Conservation (phyloP, 2,329 filamentous ascomycete species). For the Hortaea sp. region DNA sequence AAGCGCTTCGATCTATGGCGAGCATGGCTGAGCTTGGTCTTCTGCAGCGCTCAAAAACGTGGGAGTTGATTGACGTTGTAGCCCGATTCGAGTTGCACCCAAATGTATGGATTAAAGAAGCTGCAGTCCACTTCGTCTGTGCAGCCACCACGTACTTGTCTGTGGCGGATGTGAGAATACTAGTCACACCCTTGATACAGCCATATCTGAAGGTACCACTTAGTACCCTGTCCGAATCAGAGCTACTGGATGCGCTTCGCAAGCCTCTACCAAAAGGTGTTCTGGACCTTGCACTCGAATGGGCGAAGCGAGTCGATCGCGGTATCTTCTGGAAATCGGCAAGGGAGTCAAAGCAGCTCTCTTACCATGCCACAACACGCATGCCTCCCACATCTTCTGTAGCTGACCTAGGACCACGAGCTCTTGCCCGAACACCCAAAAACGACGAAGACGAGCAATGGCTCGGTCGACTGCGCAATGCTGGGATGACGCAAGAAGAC, state of each 20-base stretch:
- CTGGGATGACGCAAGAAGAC: slow-evolving; percentile 73
- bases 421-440: slow-evolving; percentile 55
- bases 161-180: slow-evolving; percentile 70
- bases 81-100: slow-evolving; percentile 85
- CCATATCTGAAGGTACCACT: slow-evolving; percentile 72
- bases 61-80: slow-evolving; percentile 78
- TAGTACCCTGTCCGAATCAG: slow-evolving; percentile 59
- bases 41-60: slow-evolving; percentile 71
- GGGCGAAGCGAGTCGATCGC: slow-evolving; percentile 61
- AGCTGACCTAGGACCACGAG: slow-evolving; percentile 46
- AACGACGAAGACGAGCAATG: slow-evolving; percentile 94
- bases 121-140: slow-evolving; percentile 73
- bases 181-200: slow-evolving; percentile 67
- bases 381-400: slow-evolving; percentile 48
- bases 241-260: slow-evolving; percentile 72
- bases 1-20: slow-evolving; percentile 76
- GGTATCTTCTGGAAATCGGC: slow-evolving; percentile 81
- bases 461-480: slow-evolving; percentile 72
- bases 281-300: slow-evolving; percentile 74
- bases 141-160: slow-evolving; percentile 67
- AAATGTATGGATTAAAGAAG: slow-evolving; percentile 89
- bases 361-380: slow-evolving; percentile 36
- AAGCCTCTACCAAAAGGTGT: slow-evolving; percentile 68
- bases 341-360: slow-evolving; percentile 60
- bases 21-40: slow-evolving; percentile 81